A percentile compares a stretch with the other conserved stretches of the same genome.
phyloP scores from a whole-genome alignment of 2,329 filamentous ascomycete species.

The Hymenoscyphus linearis region DNA sequence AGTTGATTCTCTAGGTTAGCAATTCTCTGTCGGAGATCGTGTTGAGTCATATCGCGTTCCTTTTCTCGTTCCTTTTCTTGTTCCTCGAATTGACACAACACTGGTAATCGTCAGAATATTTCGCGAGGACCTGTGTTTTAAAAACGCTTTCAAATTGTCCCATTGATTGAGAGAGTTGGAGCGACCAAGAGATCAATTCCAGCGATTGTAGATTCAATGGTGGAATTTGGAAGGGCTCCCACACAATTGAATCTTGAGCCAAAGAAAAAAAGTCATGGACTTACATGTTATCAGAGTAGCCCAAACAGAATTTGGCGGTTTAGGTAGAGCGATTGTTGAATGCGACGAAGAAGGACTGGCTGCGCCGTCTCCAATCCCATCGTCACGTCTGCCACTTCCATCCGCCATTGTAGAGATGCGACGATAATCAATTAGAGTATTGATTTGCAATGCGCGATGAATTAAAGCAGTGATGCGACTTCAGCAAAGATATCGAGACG shows the following conservation, averaged over 20 bases:
- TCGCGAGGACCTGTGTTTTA: background rate
- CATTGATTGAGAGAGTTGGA: background rate
- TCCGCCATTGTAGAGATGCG: background rate
- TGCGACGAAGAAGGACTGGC: background rate
- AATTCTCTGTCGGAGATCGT: background rate
- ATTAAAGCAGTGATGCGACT: background rate
- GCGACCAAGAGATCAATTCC: too few species aligned
- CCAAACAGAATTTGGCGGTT: background rate
- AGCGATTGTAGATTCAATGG: too few species aligned
- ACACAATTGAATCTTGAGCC: too few species aligned
- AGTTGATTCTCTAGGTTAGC: background rate
- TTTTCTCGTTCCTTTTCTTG: background rate
- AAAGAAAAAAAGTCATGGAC: too few species aligned
- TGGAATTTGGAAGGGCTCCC: too few species aligned
- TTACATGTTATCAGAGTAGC: too few species aligned
- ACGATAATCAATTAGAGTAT: too few species aligned
- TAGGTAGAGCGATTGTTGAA: background rate
- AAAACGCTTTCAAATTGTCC: background rate
- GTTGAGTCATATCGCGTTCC: background rate
- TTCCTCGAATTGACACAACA: background rate
- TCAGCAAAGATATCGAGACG: background rate
- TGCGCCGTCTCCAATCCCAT: background rate
- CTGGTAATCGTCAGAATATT: background rate
- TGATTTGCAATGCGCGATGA: background rate
- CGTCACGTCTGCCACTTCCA: background rate